Evolutionary conservation across 108 stramenopile species (phyloP), one percentile per base, ranked within the genome.

Genomic region (Discostella pseudostelligera): DNA sequence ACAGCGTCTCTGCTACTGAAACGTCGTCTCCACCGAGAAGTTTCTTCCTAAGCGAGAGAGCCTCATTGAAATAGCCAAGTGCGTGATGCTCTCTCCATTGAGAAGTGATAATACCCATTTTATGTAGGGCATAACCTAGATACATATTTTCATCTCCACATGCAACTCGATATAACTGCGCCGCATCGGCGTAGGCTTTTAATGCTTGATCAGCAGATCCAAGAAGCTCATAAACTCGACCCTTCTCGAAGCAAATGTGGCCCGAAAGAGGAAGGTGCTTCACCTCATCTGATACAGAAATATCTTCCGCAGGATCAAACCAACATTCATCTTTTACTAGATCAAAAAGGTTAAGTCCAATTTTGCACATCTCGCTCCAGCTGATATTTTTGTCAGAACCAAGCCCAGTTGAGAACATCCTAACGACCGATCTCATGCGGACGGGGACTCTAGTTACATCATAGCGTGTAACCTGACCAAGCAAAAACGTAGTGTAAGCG

Each of bases 181-280:
- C 40, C 32, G 80, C 75, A 16, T 69, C 53, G 25, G n/a, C 51
- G 35, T 62, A 77, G 11, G 48, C 60, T 11, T 68, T 56, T 13
- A 77, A 28, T 25, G 80, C 80, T 37, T 39, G 37, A 56, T 72
- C 61, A 49, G 42, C 29, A 44, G 47, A 42, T 7, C 71, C 75
- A 53, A 77, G 43, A 8, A 66, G 40, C 20, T 76, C 70, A 21
- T 49, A 59, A 47, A 81, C 59, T 45, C 50, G 69, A 24, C 74
- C 80, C 44, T 72, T 56, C 24, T 60, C 49, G 8, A 74, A 62
- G 17, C 35, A 67, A 28, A 76, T 39, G 36, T 76, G 75, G 44
- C 70, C 73, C 0, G 65, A 67, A 19, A 74, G 28, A n/a, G 73
- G 73, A 17, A 74, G 65, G 53, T 74, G 47, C 46, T 74, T 74